Evolutionary conservation across 2,329 filamentous ascomycete genomes (phyloP).

Genomic region (Phialophora macrospora): DNA sequence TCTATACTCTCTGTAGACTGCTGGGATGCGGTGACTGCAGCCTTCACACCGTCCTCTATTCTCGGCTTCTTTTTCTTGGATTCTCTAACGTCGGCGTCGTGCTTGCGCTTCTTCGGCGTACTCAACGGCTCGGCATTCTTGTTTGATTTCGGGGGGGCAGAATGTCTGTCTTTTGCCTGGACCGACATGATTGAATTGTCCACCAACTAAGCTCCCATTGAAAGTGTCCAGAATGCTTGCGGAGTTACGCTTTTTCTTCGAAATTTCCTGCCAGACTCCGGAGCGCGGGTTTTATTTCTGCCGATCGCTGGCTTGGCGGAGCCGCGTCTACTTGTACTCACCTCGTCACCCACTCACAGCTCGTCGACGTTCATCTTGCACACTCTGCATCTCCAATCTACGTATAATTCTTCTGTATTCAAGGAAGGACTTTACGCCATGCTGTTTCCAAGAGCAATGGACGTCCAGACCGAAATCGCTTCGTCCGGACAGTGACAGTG

Average conservation of each 20-base stretch:
- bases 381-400: not conserved
- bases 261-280: constrained; percentile 4
- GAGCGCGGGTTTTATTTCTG: not conserved
- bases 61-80: constrained; percentile 32
- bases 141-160: not conserved
- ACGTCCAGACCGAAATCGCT: not conserved
- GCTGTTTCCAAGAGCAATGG: not conserved
- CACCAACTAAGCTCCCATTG: not conserved
- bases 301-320: not conserved
- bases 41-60: constrained; percentile 12
- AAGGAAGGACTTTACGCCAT: not conserved
- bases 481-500: not conserved
- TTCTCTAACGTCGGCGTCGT: constrained; percentile 31
- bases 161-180: constrained; percentile 15
- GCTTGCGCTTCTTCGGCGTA: constrained; percentile 35
- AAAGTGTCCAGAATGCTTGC: not conserved
- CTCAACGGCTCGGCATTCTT: constrained; percentile 12
- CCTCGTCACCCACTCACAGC: not conserved
- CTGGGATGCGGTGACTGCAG: not conserved
- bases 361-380: not conserved
- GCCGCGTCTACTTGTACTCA: too few relatives aligned
- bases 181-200: constrained; percentile 22
- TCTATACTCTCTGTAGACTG: constrained; percentile 16
- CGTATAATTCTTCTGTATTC: not conserved
- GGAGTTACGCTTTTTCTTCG: not conserved